Percentiles rank a stretch among this genome's conserved stretches.
phyloP scores from a whole-genome alignment of 116 monocot genomes.

The Dioscorea cayenensis region DNA sequence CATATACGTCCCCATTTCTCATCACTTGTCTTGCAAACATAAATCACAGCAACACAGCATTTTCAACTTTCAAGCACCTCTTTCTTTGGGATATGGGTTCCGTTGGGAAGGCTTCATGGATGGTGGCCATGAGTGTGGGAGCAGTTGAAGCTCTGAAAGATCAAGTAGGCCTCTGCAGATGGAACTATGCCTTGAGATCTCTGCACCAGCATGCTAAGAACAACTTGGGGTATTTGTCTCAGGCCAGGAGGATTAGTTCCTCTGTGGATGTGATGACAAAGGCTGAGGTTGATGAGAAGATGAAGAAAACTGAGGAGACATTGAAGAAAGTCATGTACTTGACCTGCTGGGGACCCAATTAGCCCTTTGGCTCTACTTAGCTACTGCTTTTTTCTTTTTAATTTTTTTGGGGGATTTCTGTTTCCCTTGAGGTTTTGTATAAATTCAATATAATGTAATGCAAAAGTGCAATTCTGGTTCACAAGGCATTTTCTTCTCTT shows the following conservation, averaged over 20 bases:
- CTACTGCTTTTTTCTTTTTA: too few species aligned
- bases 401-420: too few species aligned
- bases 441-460: too few species aligned
- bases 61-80: not conserved
- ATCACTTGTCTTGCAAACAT: too few species aligned
- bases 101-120: constrained; percentile 9
- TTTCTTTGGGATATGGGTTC: constrained; percentile 1
- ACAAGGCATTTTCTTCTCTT: too few species aligned
- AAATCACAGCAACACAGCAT: not conserved
- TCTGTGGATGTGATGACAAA: not conserved
- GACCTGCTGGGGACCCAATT: constrained; percentile 17
- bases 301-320: constrained; percentile 11
- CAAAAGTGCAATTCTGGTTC: too few species aligned
- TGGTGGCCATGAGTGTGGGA: constrained; percentile 21
- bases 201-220: constrained; percentile 19
- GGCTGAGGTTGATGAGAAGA: constrained; percentile 1
- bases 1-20: not conserved
- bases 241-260: not conserved
- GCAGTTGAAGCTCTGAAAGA: constrained; percentile 39
- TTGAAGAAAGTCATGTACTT: constrained; percentile 21
- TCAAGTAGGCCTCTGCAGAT: constrained; percentile 27
- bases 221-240: not conserved
- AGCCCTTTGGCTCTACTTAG: not conserved
- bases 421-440: too few species aligned
- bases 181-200: constrained; percentile 25